Evolutionary conservation across 2,329 filamentous ascomycete genomes (phyloP).

Genomic region (Ophiosphaerella herpotricha): DNA sequence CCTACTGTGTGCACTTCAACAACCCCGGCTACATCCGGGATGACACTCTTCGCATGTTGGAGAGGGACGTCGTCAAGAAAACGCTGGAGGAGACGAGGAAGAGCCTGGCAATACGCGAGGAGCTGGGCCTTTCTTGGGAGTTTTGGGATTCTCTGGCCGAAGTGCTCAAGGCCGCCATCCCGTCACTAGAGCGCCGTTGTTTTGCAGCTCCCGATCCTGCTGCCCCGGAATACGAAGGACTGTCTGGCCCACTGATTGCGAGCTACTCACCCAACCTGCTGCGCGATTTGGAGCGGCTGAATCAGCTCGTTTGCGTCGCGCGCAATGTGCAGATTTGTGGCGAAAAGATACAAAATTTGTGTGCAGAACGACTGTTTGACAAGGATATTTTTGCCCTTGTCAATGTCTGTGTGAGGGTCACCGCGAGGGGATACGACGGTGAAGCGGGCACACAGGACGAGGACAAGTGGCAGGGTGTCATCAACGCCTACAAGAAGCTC

Average conservation of each 20-base stretch:
- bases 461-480: conserved; percentile 68
- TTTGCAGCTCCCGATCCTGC: conserved; percentile 64
- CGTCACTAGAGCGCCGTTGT: conserved; percentile 64
- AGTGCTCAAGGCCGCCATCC: conserved; percentile 63
- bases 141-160: conserved; percentile 65
- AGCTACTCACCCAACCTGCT: conserved; percentile 62
- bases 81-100: conserved; percentile 63
- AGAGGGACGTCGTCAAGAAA: conserved; percentile 60
- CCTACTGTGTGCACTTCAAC: conserved; percentile 64
- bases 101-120: conserved; percentile 60
- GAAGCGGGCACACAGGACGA: conserved; percentile 65
- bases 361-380: conserved; percentile 63
- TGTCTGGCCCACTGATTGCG: conserved; percentile 65
- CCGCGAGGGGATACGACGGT: conserved; percentile 67
- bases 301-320: conserved; percentile 65
- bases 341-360: conserved; percentile 65
- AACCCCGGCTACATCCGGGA: conserved; percentile 64
- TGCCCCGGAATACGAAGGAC: conserved; percentile 61
- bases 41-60: conserved; percentile 62
- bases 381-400: conserved; percentile 65
- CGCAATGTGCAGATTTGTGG: conserved; percentile 66
- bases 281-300: conserved; percentile 66
- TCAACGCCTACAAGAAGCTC: conserved; percentile 68
- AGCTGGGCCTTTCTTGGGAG: conserved; percentile 60
- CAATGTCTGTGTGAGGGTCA: conserved; percentile 67